Evolutionary conservation across 176 grass and related monocot species (phyloP), one percentile per base, ranked within the genome.

Genomic region (Ensete ventricosum): DNA sequence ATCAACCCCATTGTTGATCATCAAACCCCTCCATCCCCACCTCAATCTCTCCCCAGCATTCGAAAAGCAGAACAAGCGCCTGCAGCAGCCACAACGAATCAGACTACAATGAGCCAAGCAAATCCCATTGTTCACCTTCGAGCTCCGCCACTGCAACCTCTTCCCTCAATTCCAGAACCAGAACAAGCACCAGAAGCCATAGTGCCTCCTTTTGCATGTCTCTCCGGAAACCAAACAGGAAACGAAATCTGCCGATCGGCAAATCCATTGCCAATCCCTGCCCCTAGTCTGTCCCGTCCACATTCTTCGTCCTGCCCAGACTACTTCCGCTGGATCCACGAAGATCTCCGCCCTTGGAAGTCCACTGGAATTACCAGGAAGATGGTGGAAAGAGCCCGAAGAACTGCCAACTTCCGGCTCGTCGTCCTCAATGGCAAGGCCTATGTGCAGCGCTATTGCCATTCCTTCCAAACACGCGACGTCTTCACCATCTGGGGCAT

Each of bases 261-360:
- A 51, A 20, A 20, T 52, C 14, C 48, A 34, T 12, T 43, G 34
- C 34, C 4, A 43, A 6, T 52, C 48, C 9, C 9, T n/a, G 29
- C 8, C 5, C 29, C 67, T 6, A 66, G 22, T 25, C 11, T 34
- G 4, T 76, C 58, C 55, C 73, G 69, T 86, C 72, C 58, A 10
- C 62, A 63, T 26, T 85, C 88, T 69, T 59, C 52, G 53, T 59
- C 88, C 50, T 98, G 95, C 75, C 90, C 95, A 0, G 81, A 84
- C 83, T 91, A 94, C 82, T 89, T 98, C 82, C 90, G 88, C 19
- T 94, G 85, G 88, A 98, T 98, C 80, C 84, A 98, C 69, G 90
- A 94, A 73, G 95, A 98, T 78, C 90, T 98, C 58, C 90, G 82
- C 17, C 90, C 90, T 70, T 98, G 95, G 95, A 86, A 87, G 72